Conservation (phyloP, 192 early-diverging fungal genomes). For the Paraglomus occultum region DNA sequence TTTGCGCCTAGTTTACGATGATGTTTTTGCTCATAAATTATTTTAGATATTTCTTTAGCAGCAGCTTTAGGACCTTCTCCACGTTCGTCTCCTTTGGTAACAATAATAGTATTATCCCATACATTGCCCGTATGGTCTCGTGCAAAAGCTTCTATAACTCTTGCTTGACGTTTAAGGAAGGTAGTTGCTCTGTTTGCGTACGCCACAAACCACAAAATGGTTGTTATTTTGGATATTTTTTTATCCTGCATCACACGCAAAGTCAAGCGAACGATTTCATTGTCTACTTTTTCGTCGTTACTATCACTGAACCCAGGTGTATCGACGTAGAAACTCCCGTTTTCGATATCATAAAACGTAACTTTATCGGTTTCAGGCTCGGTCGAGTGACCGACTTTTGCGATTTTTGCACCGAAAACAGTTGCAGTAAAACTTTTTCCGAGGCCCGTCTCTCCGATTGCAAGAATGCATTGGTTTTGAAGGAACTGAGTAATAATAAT, state of each 20-base stretch:
- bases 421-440: constrained; percentile 29
- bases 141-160: constrained; percentile 20
- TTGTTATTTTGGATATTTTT: constrained; percentile 7
- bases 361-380: background rate
- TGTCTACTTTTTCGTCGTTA: constrained; percentile 11
- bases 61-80: constrained; percentile 15
- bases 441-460: constrained; percentile 14
- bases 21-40: no score
- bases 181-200: background rate
- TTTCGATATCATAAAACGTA: constrained; percentile 24
- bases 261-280: constrained; percentile 15
- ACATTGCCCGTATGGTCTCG: constrained; percentile 19
- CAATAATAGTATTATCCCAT: constrained; percentile 31
- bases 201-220: constrained; percentile 28
- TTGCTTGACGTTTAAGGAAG: constrained; percentile 20
- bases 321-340: constrained; percentile 28
- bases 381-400: constrained; percentile 3
- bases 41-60: constrained; percentile 2
- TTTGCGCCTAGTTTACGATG: no score
- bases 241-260: constrained; percentile 1
- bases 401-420: constrained; percentile 23
- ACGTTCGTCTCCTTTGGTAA: constrained; percentile 19
- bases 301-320: constrained; percentile 29
- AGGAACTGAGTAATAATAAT: no score
- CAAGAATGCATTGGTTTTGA: constrained; percentile 3